Evolutionary conservation across 495 filamentous ascomycete genomes (phyloP).

Genomic region (Talaromyces ruber): DNA sequence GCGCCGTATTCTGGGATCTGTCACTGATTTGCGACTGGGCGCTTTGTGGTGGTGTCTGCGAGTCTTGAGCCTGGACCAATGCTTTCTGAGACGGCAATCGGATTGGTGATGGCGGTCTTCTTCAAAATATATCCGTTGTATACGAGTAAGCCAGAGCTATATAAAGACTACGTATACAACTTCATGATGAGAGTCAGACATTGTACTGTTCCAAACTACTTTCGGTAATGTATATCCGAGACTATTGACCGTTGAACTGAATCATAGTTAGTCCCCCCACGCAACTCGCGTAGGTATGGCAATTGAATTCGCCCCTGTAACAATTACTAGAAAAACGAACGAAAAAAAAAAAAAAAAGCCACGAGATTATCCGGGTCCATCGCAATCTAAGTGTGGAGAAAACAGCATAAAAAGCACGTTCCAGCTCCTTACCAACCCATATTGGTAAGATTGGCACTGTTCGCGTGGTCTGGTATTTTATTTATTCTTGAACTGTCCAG

Average conservation of each 20-base stretch:
- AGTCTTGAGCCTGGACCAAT: not conserved
- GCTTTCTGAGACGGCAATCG: not conserved
- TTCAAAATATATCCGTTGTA: not conserved
- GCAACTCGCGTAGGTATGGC: not conserved
- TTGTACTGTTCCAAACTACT: not conserved
- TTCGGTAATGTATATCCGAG: not conserved
- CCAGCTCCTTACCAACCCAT: not conserved
- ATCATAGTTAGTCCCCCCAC: not conserved
- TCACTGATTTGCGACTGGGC: not conserved
- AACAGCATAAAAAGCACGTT: not conserved
- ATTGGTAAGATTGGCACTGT: not conserved
- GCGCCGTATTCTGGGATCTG: not conserved
- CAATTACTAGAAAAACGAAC: too few relatives aligned
- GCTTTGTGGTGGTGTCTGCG: not conserved
- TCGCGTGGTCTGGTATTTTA: not conserved
- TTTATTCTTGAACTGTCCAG: not conserved
- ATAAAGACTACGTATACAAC: not conserved
- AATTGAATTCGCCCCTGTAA: not conserved
- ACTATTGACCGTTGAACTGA: slow-evolving; percentile 1
- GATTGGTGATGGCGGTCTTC: not conserved
- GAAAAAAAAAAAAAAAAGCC: not conserved
- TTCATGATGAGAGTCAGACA: not conserved
- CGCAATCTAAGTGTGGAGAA: not conserved
- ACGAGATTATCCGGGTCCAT: slow-evolving; percentile 1
- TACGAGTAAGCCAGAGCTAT: not conserved